These are phyloP conservation scores for Boletus rufocinnamomeus DNA, from an alignment of 768 basidiomycete species.

Conservation along the genomic window DNA sequence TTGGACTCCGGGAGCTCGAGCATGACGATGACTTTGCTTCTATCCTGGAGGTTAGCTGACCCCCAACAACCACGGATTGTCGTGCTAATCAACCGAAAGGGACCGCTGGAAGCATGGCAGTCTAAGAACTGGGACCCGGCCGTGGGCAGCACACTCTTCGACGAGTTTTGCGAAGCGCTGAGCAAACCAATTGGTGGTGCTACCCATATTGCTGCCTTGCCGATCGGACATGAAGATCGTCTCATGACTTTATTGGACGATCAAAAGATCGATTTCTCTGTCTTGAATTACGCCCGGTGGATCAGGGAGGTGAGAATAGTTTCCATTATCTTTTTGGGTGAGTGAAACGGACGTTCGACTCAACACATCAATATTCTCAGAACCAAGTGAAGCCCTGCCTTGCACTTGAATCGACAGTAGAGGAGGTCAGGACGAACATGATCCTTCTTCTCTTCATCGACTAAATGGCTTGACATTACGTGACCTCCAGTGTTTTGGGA, in stretches of 20 bases:
- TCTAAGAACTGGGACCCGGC: slow-evolving; percentile 83
- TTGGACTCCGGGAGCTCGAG: slow-evolving; percentile 67
- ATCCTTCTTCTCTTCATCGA: not conserved
- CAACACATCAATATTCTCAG: slow-evolving; percentile 33
- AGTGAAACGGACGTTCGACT: not conserved
- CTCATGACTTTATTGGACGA: slow-evolving; percentile 49
- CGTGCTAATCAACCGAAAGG: slow-evolving; percentile 34
- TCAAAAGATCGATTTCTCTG: slow-evolving; percentile 54
- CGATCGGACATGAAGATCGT: slow-evolving; percentile 50
- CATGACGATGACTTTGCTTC: slow-evolving; percentile 81
- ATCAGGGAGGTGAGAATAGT: slow-evolving; percentile 58
- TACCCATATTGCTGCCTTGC: slow-evolving; percentile 38
- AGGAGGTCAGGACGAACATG: slow-evolving; percentile 44
- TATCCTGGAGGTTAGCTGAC: slow-evolving; percentile 53
- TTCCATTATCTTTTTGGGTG: not conserved
- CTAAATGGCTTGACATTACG: not conserved
- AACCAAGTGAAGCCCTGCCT: slow-evolving; percentile 61
- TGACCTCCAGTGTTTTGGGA: slow-evolving; percentile 76
- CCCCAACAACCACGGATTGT: slow-evolving; percentile 19
- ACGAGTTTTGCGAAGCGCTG: slow-evolving; percentile 66
- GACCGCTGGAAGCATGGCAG: slow-evolving; percentile 77
- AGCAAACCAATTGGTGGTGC: slow-evolving; percentile 43
- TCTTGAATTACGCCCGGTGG: slow-evolving; percentile 76
- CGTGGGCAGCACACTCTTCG: slow-evolving; percentile 61
- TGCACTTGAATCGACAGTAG: slow-evolving; percentile 41